Evolutionary conservation across 805 yeast species (phyloP), one percentile per base, ranked within the genome.

Genomic region (Debaryomyces castellii): DNA sequence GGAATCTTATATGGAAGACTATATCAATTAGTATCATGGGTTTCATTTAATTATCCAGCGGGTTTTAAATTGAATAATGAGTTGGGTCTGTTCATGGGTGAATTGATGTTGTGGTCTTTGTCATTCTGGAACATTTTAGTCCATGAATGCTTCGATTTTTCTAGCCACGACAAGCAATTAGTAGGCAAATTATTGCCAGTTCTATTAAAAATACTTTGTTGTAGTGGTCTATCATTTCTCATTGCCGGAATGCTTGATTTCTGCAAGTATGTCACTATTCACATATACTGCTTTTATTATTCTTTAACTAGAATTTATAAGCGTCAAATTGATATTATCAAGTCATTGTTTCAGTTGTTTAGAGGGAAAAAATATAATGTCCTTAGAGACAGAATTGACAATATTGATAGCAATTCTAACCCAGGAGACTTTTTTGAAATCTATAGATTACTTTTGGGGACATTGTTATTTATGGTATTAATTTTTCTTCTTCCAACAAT

Each of bases 31-130:
- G 81, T 91, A 3, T 52, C 69, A 0, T 87, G 96, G 91, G 73
- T 94, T 30, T 89, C 90, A 72, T 77, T 55, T 18, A 50, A 82
- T 49, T 87, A 91, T 57, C 99, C 99, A 0, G 96, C 92, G 12
- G 99, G 99, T 3, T 82, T 94, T 55, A 94, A 94, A 59, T 77
- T 94, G 43, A 94, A 94, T 62, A 84, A 82, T 48, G 97, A 90
- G 57, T 72, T 94, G 16, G 88, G 97, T 0, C 75, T 72, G 12
- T 95, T 94, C 57, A 75, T 92, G 60, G 96, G 96, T 28, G 96
- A 89, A 46, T 66, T 94, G 40, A 85, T 88, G 53, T 60, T 87
- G 8, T 92, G 97, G 97, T 86, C 90, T 10, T 74, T 91, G 22
- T 80, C 80, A 38, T 80, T 85, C 49, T 88, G 96, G 85, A 58